Evolutionary conservation across 2,329 filamentous ascomycete genomes (phyloP), one percentile per base, ranked within the genome.

Genomic region (Microsporum canis): DNA sequence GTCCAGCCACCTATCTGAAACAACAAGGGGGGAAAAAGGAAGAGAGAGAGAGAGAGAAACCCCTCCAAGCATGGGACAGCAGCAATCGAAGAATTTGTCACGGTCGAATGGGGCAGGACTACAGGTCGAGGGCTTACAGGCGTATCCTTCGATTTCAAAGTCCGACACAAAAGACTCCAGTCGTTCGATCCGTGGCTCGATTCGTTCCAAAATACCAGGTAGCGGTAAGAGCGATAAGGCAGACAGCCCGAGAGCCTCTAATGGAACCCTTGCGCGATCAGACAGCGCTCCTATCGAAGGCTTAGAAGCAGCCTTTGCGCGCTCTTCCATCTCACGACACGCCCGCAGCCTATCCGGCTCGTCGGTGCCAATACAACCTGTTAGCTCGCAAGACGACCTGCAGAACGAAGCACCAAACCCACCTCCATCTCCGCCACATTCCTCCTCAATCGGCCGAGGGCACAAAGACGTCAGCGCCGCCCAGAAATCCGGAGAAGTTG

Each of bases 161-260:
- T 90, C 91, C 61, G 92, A 97, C 72, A 97, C 92, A 33, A 92
- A 91, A 73, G 91, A 96, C 66, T 96, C 91, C 5, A 84, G 88
- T 36, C 88, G 91, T 66, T 96, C 91, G 3, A 86, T 96, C 73
- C 85, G 89, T 67, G 87, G 85, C 43, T 83, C 83, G 6, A 82
- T 97, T 67, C 84, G 89, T 63, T 95, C 90, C 64, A 96, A 96
- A 77, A 96, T 96, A 63, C 90, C 88, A 1, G 67, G 64, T 3
- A 59, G 60, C 64, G 63, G 72, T 5, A 70, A 72, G 70, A 72
- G 66, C 66, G 80, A 79, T 64, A 55, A 8, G 70, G 84, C 79
- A 53, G 91, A 96, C 70, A 96, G 91, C 72, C 91, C 91, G 27
- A 82, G 90, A 66, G 85, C 81, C 66, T 96, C 91, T 10, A 79